These are phyloP conservation scores for Chimonanthus praecox DNA, from an alignment of 164 flowering plant species.

Conservation along the genomic window DNA sequence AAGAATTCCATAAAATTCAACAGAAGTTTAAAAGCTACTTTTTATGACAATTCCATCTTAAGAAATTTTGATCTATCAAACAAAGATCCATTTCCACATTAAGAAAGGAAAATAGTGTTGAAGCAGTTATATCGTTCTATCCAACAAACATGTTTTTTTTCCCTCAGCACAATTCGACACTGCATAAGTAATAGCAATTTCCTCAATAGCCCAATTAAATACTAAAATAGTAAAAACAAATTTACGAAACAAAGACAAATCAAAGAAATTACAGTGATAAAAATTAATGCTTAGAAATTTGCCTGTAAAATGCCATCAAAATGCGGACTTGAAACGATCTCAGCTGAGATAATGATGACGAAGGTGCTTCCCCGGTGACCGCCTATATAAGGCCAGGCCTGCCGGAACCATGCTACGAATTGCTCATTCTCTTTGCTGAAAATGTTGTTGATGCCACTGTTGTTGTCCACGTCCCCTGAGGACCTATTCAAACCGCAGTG, in stretches of 20 bases:
- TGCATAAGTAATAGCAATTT: too few relatives aligned
- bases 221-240: neutral
- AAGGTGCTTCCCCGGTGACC: constrained; percentile 62
- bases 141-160: too few relatives aligned
- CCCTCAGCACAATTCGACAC: neutral
- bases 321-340: constrained; percentile 33
- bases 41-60: too few relatives aligned
- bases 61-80: too few relatives aligned
- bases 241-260: neutral
- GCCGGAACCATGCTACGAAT: constrained; percentile 36
- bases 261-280: neutral
- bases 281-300: constrained; percentile 2
- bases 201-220: too few relatives aligned
- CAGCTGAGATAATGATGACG: constrained; percentile 56
- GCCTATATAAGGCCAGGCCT: constrained; percentile 52
- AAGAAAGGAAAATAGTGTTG: too few relatives aligned
- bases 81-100: too few relatives aligned
- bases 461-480: constrained; percentile 1
- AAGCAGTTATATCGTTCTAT: too few relatives aligned
- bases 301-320: constrained; percentile 60
- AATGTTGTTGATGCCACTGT: constrained; percentile 1
- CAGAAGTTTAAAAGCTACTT: too few relatives aligned
- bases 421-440: constrained; percentile 10
- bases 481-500: neutral
- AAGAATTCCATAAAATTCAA: too few relatives aligned